Evolutionary conservation across 257 asterid genomes (phyloP), one percentile per base, ranked within the genome.

Genomic region (Solanum corneliomulleri): DNA sequence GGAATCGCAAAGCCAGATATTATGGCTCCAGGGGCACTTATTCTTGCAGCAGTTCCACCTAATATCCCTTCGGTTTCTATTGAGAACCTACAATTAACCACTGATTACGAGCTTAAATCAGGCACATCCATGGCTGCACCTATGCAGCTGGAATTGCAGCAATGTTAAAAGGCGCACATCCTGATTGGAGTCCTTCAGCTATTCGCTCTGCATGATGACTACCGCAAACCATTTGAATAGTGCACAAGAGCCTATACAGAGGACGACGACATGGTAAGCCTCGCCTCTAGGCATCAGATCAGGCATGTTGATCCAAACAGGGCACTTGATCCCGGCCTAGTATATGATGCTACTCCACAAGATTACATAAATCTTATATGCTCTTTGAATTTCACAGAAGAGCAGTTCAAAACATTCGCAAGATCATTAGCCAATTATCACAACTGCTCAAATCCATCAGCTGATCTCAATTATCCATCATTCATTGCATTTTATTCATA

Each of bases 171-270:
- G 87, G 25, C 8, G 83, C 87, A 20, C 87, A 85, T 58, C 87
- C 71, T 31, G 68, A 69, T 3, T 85, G 87, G 87, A 85, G 82
- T 60, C 87, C 87, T 29, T 85, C 83, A 14, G 87, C 87, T 23
- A 85, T 85, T 56, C 62, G 88, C 58, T 88, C 90, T 0, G 88
- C 91, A 86, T 86, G 87, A 89, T 89, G 82, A 89, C 89, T 5
- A 86, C 89, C 0, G 89, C 89, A 6, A 49, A 70, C 18, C 25
- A 14, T 11, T 64, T 86, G 6, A 86, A 89, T 42, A 89, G 80
- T 69, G 66, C 86, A 4, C 45, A 77, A 7, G 21, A 85, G 15
- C 83, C 47, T 11, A 85, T 37, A 70, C 5, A 85, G 82, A 69
- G 7, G 87, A 85, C 7, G 23, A 29, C 41, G 23, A 31, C 70